Evolutionary conservation across 176 grass and related monocot genomes (phyloP), one percentile per base, ranked within the genome.

Genomic region (Oryza longistaminata): DNA sequence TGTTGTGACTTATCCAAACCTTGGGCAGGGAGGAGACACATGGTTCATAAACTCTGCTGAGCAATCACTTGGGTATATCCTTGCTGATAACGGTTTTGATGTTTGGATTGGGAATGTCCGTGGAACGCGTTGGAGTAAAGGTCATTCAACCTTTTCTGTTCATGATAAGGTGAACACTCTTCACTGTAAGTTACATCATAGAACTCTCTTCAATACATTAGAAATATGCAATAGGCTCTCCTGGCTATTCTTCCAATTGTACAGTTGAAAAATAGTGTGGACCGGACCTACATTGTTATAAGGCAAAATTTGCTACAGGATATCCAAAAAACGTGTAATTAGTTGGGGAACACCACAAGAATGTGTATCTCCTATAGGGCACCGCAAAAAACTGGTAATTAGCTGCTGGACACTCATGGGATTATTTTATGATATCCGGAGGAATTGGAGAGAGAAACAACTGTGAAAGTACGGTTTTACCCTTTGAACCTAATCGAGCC

Each of bases 71-170:
- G 93, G 91, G 69, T 98, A 92, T 85, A 92, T 98, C 55, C 92
- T 98, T 88, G 96, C 93, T 66, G 96, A 98, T 90, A 92, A 87
- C 85, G 96, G 93, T 76, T 98, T 98, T 78, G 93, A 95, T 93
- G 96, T 98, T 88, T 95, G 96, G 96, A 76, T 98, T 76, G 96
- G 93, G 67, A 98, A 93, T 90, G 96, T 89, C 26, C 93, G 93
- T 22, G 93, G 93, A 17, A 98, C 96, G 70, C 91, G 15, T 58
- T 98, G 93, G 91, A 92, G 93, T 87, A 85, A 90, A 82, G 92
- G 92, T 13, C 96, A 98, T 74, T 85, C 80, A 55, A 90, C 85
- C 74, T 93, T 90, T 72, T 82, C 80, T 77, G 76, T 95, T 66
- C 91, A 95, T 85, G 92, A 97, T 77, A 97, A 97, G 95, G 95